Evolutionary conservation across 2,329 filamentous ascomycete species (phyloP).

Genomic region (Cladophialophora exuberans): DNA sequence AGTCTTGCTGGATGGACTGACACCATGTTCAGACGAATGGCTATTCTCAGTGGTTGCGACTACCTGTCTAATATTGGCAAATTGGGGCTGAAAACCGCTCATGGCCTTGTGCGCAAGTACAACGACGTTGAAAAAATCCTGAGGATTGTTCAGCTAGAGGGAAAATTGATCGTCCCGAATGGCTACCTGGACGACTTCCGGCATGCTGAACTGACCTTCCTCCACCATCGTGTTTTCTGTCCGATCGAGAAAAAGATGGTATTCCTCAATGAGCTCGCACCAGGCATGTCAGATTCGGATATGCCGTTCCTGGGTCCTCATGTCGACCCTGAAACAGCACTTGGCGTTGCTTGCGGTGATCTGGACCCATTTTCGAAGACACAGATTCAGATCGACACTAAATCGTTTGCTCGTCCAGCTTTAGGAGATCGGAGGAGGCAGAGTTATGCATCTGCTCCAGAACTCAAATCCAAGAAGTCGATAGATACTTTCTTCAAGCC

Average conservation of each 20-base stretch:
- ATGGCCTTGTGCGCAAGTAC: constrained; percentile 86
- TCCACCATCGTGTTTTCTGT: constrained; percentile 94
- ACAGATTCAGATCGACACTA: constrained; percentile 32
- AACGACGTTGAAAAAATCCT: constrained; percentile 83
- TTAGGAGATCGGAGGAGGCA: constrained; percentile 43
- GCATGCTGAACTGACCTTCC: constrained; percentile 87
- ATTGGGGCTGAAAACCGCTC: constrained; percentile 90
- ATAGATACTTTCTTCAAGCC: constrained; percentile 69
- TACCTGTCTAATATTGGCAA: constrained; percentile 85
- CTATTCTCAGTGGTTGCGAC: constrained; percentile 94
- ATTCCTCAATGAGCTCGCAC: constrained; percentile 69
- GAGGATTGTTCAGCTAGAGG: constrained; percentile 83
- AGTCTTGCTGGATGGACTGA: constrained; percentile 92
- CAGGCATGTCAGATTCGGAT: constrained; percentile 65
- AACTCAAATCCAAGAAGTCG: constrained; percentile 62
- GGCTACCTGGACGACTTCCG: constrained; percentile 81
- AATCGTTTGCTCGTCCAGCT: constrained; percentile 37
- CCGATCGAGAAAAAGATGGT: constrained; percentile 72
- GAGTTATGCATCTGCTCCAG: constrained; percentile 48
- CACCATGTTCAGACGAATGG: constrained; percentile 88
- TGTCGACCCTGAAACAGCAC: constrained; percentile 70
- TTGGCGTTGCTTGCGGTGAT: constrained; percentile 76
- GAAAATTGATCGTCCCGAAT: constrained; percentile 77
- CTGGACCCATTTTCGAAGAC: constrained; percentile 69
- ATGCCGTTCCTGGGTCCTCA: constrained; percentile 81